These are phyloP conservation scores for Didymella segeticola DNA, from an alignment of 2,329 filamentous ascomycete genomes.

Conservation along the genomic window DNA sequence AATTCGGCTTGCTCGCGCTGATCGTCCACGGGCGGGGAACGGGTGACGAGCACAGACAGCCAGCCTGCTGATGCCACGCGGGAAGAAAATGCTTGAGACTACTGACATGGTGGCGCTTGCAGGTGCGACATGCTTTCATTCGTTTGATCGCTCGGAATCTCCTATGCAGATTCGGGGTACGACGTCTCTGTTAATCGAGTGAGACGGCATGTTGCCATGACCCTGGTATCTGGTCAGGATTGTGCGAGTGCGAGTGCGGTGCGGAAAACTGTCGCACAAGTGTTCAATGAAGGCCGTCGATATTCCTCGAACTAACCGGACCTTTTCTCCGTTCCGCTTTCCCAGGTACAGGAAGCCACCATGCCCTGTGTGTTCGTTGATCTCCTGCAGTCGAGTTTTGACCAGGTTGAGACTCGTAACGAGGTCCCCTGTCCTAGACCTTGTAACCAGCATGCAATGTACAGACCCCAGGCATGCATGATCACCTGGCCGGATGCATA, in stretches of 20 bases:
- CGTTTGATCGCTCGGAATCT: background rate
- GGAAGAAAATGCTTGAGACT: background rate
- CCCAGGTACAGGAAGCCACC: conserved; percentile 1
- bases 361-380: conserved; percentile 1
- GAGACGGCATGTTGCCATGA: background rate
- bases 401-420: conserved; percentile 4
- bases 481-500: conserved; percentile 7
- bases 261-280: conserved; percentile 1
- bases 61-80: background rate
- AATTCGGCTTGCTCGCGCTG: conserved; percentile 1
- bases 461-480: background rate
- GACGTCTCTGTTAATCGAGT: background rate
- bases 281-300: background rate
- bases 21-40: conserved; percentile 9
- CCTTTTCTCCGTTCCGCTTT: conserved; percentile 6
- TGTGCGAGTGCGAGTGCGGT: background rate
- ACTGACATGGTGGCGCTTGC: conserved; percentile 1
- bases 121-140: conserved; percentile 1
- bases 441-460: conserved; percentile 5
- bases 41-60: background rate
- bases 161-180: background rate
- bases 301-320: background rate
- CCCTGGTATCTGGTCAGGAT: background rate
- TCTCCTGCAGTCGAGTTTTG: background rate
- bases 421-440: conserved; percentile 1